Evolutionary conservation across 139 green algal genomes (phyloP).

Genomic region (Haematococcus sp.): DNA sequence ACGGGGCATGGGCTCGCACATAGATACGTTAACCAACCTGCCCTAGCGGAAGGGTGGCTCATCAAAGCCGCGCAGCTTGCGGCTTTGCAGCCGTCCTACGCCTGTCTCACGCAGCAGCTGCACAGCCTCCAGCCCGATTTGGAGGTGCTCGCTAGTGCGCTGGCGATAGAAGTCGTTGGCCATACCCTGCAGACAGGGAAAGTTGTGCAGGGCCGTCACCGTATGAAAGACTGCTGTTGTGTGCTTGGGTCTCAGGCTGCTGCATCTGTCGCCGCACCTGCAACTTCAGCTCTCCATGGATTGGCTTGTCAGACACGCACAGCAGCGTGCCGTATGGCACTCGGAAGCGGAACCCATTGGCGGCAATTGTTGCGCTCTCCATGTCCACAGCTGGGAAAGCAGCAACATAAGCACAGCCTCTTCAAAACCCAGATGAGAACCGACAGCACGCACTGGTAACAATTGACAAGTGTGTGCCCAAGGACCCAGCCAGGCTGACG

Average conservation of each 20-base stretch:
- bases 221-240: background rate
- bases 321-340: constrained; percentile 12
- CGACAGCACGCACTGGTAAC: too few relatives aligned
- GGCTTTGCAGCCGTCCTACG: constrained; percentile 1
- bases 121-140: constrained; percentile 8
- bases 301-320: constrained; percentile 7
- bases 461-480: too few relatives aligned
- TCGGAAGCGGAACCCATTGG: constrained; percentile 10
- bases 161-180: constrained; percentile 7
- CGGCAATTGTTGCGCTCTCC: constrained; percentile 14
- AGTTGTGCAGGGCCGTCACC: background rate
- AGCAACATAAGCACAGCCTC: too few relatives aligned
- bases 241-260: too few relatives aligned
- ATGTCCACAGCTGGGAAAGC: constrained; percentile 5
- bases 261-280: too few relatives aligned
- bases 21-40: too few relatives aligned
- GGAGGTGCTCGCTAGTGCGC: background rate
- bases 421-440: too few relatives aligned
- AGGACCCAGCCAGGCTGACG: too few relatives aligned
- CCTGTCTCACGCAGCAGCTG: constrained; percentile 2
- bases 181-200: constrained; percentile 3
- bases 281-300: constrained; percentile 12
- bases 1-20: too few relatives aligned
- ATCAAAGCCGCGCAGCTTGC: constrained; percentile 14
- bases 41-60: constrained; percentile 10